Percentiles rank a stretch among this genome's conserved stretches.
phyloP scores from a whole-genome alignment of 2,329 filamentous ascomycete species.

The Saccharata proteae region DNA sequence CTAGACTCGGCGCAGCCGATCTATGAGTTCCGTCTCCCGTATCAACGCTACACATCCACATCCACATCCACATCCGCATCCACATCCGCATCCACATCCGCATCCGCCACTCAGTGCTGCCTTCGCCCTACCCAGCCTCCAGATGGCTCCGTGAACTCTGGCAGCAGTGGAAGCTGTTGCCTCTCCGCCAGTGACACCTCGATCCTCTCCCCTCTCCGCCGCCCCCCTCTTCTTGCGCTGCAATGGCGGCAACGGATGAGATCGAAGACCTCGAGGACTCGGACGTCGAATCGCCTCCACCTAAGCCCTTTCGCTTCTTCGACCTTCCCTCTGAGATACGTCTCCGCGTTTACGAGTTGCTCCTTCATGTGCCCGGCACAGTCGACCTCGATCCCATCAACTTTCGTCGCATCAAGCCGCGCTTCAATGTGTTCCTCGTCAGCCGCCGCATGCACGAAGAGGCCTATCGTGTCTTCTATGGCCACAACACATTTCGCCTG shows the following conservation, averaged over 20 bases:
- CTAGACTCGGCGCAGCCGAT: constrained; percentile 10
- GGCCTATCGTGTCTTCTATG: constrained; percentile 39
- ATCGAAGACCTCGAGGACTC: no score
- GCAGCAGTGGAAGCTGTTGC: no score
- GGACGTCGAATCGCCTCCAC: no score
- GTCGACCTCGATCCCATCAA: constrained; percentile 58
- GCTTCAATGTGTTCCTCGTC: constrained; percentile 55
- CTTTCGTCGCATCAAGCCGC: constrained; percentile 46
- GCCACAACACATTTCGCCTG: constrained; percentile 39
- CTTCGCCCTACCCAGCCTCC: not conserved
- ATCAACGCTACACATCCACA: constrained; percentile 14
- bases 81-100: no score
- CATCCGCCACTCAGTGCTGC: no score
- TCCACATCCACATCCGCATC: no score
- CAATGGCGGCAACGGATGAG: not conserved
- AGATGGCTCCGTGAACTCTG: constrained; percentile 1
- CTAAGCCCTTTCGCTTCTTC: constrained; percentile 37
- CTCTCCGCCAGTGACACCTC: constrained; percentile 1
- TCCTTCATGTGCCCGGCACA: constrained; percentile 39
- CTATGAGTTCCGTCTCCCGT: constrained; percentile 21
- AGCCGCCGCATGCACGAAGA: constrained; percentile 40
- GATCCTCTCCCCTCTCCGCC: constrained; percentile 1
- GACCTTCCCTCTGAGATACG: constrained; percentile 42
- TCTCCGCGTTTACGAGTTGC: constrained; percentile 34
- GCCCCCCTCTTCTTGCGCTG: not conserved